Base-by-base conservation (phyloP, 2,329 filamentous ascomycete species). In the Alternaria longipes region DNA sequence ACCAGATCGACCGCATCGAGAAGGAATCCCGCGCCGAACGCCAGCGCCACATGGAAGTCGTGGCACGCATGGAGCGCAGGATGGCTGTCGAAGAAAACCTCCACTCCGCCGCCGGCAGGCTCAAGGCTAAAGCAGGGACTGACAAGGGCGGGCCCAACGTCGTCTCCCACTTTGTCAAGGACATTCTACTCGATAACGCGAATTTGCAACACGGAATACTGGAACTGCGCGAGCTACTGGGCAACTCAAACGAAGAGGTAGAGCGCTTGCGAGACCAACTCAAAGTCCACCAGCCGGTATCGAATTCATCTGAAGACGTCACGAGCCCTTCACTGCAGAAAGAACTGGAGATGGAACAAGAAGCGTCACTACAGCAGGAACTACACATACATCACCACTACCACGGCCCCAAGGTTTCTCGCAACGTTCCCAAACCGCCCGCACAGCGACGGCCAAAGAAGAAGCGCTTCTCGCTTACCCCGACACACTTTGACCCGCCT, bases 361-460 rank as follows among this genome's bases (percentile, higher is more conserved):
- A 80, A 40, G 63, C 67, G 40, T 24, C 66, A 5, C 56, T 69
- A 41, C 74, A 77, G 18, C 75, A 75, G 54, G 92, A 95, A 71
- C 82, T 97, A 14, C 94, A 97, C 71, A 91, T 98, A 46, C 94
- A 98, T 73, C 94, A 98, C 72, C 94, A 98, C 75, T 97, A 97
- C 74, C 93, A 97, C 68, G 67, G 60, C 5, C 82, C 88, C 1
- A 76, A 81, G 30, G 72, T 63, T 3, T 58, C 50, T 64, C 68
- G 81, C 66, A 69, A 74, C 69, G 52, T 65, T 81, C 88, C 75
- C 83, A 91, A 59, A 73, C 77, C 16, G 53, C 79, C 42, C 9
- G 70, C 79, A 3, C 76, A 82, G 56, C 86, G 86, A 67, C 86
- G 87, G 65, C 89, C 89, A 61, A 82, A 86, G 8, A 92, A 89